Percentiles rank a stretch among this genome's conserved stretches.
Conservation (phyloP, 176 grass and related monocot genomes). For the Oropetium thomaeum region DNA sequence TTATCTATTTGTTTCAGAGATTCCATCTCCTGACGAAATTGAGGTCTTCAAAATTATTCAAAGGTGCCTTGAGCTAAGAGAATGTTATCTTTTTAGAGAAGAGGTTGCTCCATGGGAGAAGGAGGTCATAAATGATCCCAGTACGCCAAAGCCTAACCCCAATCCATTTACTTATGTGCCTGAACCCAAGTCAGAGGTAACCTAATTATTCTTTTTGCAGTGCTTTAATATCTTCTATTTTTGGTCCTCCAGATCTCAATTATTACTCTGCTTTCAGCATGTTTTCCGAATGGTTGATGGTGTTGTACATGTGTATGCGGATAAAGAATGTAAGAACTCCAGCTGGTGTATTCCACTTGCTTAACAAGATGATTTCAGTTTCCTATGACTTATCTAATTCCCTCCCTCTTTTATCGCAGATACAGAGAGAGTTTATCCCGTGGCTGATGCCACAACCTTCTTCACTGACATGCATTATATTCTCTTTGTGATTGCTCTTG, state of each 20-base stretch:
- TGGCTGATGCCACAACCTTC: slow-evolving; percentile 95
- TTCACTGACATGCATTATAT: slow-evolving; percentile 98
- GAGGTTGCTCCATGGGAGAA: slow-evolving; percentile 91
- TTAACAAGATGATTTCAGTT: slow-evolving; percentile 22
- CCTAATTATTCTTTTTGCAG: slow-evolving; percentile 29
- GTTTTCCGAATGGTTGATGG: slow-evolving; percentile 90
- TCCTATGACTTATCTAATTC: slow-evolving; percentile 19
- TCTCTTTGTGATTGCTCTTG: slow-evolving; percentile 72
- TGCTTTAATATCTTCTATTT: slow-evolving; percentile 8
- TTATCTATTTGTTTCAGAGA: slow-evolving; percentile 59
- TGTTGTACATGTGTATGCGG: slow-evolving; percentile 77
- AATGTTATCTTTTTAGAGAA: slow-evolving; percentile 80
- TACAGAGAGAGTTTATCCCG: slow-evolving; percentile 68
- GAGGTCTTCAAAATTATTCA: slow-evolving; percentile 96
- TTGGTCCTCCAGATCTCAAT: slow-evolving; percentile 4
- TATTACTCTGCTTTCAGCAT: slow-evolving; percentile 57
- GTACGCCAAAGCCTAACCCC: slow-evolving; percentile 95
- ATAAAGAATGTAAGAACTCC: slow-evolving; percentile 58
- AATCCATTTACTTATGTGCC: slow-evolving; percentile 72
- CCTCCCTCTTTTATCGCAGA: slow-evolving; percentile 34
- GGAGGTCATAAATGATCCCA: slow-evolving; percentile 92
- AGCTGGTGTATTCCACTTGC: neutral
- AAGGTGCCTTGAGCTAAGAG: slow-evolving; percentile 86
- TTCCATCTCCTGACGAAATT: slow-evolving; percentile 70
- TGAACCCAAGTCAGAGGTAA: slow-evolving; percentile 78